Base-by-base conservation (phyloP, 1,139 yeast genomes). In the Diutina mesorugosa region DNA sequence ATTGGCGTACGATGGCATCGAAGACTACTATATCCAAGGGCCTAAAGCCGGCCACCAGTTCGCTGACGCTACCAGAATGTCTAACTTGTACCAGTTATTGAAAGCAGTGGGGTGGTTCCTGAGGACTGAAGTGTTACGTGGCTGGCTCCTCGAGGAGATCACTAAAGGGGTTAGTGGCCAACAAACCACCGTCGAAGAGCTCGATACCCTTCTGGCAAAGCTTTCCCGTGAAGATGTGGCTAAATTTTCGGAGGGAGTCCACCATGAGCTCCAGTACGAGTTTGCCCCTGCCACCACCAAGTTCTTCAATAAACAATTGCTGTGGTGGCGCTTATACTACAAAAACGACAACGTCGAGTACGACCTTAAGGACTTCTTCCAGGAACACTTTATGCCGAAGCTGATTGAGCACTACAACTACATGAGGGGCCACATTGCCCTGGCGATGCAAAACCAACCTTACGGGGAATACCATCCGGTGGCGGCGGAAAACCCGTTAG, bases 321-420 rank as follows among this genome's bases (percentile, higher is more conserved):
- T 64, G 35, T 77, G 80, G 80, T 76, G 78, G 77, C 74, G 69
- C 59, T 65, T 77, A 21, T 77, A 77, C 61, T 68, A 67, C 58
- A 71, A 69, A 55, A 76, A 76, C 59, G 81, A 77, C 59, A 76
- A 76, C 59, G 76, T 77, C 16, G 79, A 76, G 63, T 76, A 76
- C 59, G 74, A 71, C 56, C 64, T 76, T 53, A 76, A 74, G 58
- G 80, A 76, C 58, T 75, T 61, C 59, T 71, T 76, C 57, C 66
- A 61, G 55, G 56, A 60, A 7, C 63, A 69, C 45, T 76, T 75
- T 61, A 74, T 77, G 79, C 66, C 63, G 57, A 60, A 68, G 48
- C 73, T 78, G 59, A 74, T 76, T 30, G 79, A 74, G 57, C 64
- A 66, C 41, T 76, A 70, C 60, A 72, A 72, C 59, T 74, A 67